Evolutionary conservation across 2,329 filamentous ascomycete species (phyloP).

Genomic region (Pseudocercospora fijiensis): DNA sequence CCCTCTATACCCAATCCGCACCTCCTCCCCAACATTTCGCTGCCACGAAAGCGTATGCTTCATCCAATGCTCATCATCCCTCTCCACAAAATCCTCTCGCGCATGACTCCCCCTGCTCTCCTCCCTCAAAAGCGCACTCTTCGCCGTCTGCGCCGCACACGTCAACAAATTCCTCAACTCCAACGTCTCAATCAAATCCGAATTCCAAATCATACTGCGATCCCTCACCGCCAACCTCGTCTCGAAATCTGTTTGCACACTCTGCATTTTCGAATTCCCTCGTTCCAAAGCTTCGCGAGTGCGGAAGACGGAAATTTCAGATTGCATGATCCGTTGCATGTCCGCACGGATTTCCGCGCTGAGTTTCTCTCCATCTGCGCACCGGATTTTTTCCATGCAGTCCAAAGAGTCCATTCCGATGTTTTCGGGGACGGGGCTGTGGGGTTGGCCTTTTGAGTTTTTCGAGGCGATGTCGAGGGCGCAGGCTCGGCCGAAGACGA

Average conservation of each 20-base stretch:
- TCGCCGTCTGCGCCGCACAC: constrained; percentile 50
- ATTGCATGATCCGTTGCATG: constrained; percentile 52
- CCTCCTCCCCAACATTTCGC: constrained; percentile 40
- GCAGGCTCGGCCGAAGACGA: constrained; percentile 51
- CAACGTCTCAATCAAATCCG: constrained; percentile 50
- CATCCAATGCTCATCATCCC: constrained; percentile 48
- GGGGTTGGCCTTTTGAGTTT: constrained; percentile 41
- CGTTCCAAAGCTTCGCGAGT: constrained; percentile 40
- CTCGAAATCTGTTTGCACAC: constrained; percentile 41
- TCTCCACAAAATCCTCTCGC: constrained; percentile 48
- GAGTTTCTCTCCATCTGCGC: constrained; percentile 40
- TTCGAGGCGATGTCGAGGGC: constrained; percentile 45
- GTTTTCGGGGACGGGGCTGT: constrained; percentile 37
- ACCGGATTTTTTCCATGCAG: constrained; percentile 41
- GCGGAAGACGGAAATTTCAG: constrained; percentile 49
- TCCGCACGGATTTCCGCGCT: constrained; percentile 42
- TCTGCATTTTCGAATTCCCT: constrained; percentile 38
- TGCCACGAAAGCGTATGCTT: constrained; percentile 53
- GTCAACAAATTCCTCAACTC: constrained; percentile 50
- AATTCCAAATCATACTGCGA: constrained; percentile 51
- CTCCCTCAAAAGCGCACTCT: constrained; percentile 44
- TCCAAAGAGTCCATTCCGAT: constrained; percentile 34
- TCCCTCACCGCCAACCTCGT: constrained; percentile 43
- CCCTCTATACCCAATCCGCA: constrained; percentile 44
- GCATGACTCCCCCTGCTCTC: constrained; percentile 52